A percentile compares a stretch with the other conserved stretches of the same genome.
Conservation (phyloP, 2,329 filamentous ascomycete genomes). For the Arachnomyces sp. region DNA sequence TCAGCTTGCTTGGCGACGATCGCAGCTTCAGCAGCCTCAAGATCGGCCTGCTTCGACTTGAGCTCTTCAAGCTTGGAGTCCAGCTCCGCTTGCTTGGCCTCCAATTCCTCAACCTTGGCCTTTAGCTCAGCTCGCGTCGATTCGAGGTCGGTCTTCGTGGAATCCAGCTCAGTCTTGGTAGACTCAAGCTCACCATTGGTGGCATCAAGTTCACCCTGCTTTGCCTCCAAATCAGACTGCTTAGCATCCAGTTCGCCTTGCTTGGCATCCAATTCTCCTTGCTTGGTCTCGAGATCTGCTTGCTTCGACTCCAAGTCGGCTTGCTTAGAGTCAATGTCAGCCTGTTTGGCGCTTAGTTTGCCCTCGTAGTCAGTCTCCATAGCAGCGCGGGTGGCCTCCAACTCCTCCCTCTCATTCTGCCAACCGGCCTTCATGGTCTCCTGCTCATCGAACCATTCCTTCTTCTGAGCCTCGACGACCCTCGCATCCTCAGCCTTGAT, state of each 20-base stretch:
- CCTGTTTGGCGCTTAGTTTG: conserved; percentile 18
- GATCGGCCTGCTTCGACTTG: conserved; percentile 9
- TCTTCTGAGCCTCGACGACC: conserved; percentile 28
- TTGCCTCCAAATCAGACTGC: conserved; percentile 20
- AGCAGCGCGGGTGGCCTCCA: conserved; percentile 28
- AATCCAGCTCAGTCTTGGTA: conserved; percentile 14
- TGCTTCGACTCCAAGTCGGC: conserved; percentile 28
- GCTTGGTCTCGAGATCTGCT: conserved; percentile 21
- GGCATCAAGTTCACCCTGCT: conserved; percentile 18
- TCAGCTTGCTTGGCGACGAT: conserved; percentile 13
- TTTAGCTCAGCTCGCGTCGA: conserved; percentile 9
- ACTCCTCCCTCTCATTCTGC: conserved; percentile 30
- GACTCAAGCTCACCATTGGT: conserved; percentile 15
- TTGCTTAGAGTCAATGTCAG: conserved; percentile 24
- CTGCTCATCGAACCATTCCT: conserved; percentile 35
- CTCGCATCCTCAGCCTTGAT: conserved; percentile 37
- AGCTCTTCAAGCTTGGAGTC: conserved; percentile 10
- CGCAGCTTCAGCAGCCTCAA: conserved; percentile 10
- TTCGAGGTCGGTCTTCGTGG: conserved; percentile 9
- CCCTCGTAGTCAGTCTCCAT: conserved; percentile 30
- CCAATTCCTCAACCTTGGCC: conserved; percentile 4
- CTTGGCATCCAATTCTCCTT: conserved; percentile 19
- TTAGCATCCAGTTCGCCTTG: conserved; percentile 21
- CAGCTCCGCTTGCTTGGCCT: conserved; percentile 13
- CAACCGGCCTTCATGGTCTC: conserved; percentile 26